Percentiles rank a stretch among this genome's conserved stretches.
These are phyloP conservation scores for Candida glucosophila DNA, from an alignment of 1,139 yeast genomes.

Conservation along the genomic window DNA sequence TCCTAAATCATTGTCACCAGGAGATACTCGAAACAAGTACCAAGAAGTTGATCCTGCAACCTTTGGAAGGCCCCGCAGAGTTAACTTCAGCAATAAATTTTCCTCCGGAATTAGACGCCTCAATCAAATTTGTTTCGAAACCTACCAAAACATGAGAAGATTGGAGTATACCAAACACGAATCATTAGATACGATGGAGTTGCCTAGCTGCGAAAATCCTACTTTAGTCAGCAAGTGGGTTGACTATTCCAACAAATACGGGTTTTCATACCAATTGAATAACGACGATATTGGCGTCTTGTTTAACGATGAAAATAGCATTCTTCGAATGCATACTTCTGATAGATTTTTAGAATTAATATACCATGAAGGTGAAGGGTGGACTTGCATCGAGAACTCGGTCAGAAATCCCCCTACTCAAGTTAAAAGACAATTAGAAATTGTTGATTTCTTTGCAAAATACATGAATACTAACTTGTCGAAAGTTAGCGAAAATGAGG, in stretches of 20 bases:
- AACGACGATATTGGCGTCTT: slow-evolving; percentile 90
- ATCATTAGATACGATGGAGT: slow-evolving; percentile 25
- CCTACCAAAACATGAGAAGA: slow-evolving; percentile 34
- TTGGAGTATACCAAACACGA: slow-evolving; percentile 28
- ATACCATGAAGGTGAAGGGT: slow-evolving; percentile 56
- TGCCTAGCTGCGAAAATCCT: slow-evolving; percentile 51
- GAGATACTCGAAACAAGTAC: slow-evolving; percentile 82
- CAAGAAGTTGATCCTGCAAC: slow-evolving; percentile 52
- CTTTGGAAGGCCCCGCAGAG: slow-evolving; percentile 31
- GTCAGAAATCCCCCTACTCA: slow-evolving; percentile 49
- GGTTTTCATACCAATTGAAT: slow-evolving; percentile 86
- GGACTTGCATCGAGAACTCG: slow-evolving; percentile 63
- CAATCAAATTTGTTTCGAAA: slow-evolving; percentile 31
- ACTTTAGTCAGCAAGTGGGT: slow-evolving; percentile 92
- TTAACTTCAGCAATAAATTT: slow-evolving; percentile 35
- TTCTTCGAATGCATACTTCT: slow-evolving; percentile 59
- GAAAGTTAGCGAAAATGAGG: slow-evolving; percentile 58
- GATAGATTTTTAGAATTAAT: slow-evolving; percentile 56
- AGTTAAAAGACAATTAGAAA: slow-evolving; percentile 65
- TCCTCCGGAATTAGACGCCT: slow-evolving; percentile 31
- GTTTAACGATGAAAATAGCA: slow-evolving; percentile 76
- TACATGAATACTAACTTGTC: slow-evolving; percentile 78
- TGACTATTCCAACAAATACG: slow-evolving; percentile 92
- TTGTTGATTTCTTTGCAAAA: slow-evolving; percentile 75
- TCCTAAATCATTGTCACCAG: slow-evolving; percentile 88